These are phyloP conservation scores for Lepiota venenata DNA, from an alignment of 768 basidiomycete genomes.

Conservation along the genomic window DNA sequence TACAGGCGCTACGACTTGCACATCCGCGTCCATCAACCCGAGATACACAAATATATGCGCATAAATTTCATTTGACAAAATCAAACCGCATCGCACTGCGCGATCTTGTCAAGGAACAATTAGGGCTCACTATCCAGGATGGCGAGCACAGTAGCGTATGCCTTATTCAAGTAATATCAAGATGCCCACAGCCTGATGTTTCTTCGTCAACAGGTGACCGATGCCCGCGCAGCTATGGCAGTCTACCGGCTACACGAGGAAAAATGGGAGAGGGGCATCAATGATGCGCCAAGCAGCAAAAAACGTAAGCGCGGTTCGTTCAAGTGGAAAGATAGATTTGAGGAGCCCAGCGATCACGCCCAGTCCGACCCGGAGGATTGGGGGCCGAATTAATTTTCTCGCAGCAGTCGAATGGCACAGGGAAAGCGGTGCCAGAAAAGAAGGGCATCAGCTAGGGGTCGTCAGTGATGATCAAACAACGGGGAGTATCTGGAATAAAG, in stretches of 20 bases:
- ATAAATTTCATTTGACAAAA: conserved; percentile 56
- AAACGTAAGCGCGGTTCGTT: conserved; percentile 11
- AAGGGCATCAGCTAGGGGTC: conserved; percentile 66
- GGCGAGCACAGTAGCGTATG: conserved; percentile 92
- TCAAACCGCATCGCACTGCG: conserved; percentile 73
- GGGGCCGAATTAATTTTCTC: conserved; percentile 6
- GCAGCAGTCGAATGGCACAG: background rate
- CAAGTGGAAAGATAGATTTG: background rate
- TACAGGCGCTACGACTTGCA: conserved; percentile 63
- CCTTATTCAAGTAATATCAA: conserved; percentile 10
- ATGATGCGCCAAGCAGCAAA: conserved; percentile 12
- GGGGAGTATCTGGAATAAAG: background rate
- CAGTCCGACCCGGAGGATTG: conserved; percentile 10
- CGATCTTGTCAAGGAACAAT: conserved; percentile 74
- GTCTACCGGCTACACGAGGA: conserved; percentile 80
- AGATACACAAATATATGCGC: conserved; percentile 66
- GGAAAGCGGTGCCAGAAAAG: conserved; percentile 43
- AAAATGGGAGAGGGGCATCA: conserved; percentile 63
- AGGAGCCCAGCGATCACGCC: conserved; percentile 11
- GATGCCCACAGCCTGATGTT: background rate
- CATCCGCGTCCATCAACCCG: conserved; percentile 62
- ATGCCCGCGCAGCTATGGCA: conserved; percentile 95
- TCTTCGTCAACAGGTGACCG: conserved; percentile 60
- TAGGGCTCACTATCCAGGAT: conserved; percentile 76
- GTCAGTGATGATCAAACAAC: conserved; percentile 43